Base-by-base conservation (phyloP, 352 stramenopile species). In the Pythium rishiriense region DNA sequence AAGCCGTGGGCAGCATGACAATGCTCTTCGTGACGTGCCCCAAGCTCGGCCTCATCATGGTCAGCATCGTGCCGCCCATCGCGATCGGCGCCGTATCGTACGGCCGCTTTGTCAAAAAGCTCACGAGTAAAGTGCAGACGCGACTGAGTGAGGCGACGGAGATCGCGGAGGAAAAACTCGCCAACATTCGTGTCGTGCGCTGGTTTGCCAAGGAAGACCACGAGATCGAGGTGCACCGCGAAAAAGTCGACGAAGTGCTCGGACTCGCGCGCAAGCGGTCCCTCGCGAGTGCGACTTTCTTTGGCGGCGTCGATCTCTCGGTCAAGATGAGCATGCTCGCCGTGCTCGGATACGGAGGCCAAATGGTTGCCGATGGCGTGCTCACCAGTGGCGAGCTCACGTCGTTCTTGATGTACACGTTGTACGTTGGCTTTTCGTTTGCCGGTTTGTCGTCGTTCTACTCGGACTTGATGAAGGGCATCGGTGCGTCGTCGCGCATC, bases 11-110 rank as follows among this genome's bases (percentile, higher is more conserved):
- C 26, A 96, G 88, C 31, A 85, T 96, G 25, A 79, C 78, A 0
- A 96, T 98, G 75, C 79, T 98, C 11, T 91, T 98, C 55, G 77
- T 95, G 35, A 98, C 90, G 39, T 97, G 88, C 62, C 90, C 93
- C 0, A 78, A 88, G 58, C 78, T 98, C 12, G 93, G 91, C 0
- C 73, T 97, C 19, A 78, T 98, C 21, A 98, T 96, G 64, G 76
- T 98, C 4, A 74, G 78, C 1, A 88, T 97, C 2, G 88, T 98
- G 2, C 96, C 96, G n/a, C 93, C 94, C 1, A 77, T 98, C 29
- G 95, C 94, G 24, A 51, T 98, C 17, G 78, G 86, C 17, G 90
- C 83, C 0, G 83, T 94, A 21, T 88, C 81, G 28, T 98, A 98
- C 55, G 94, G 94, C 5, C 66, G 79, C 14, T 91, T 85, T 67